Conservation (phyloP, 2,329 filamentous ascomycete species). For the Colletotrichum lini region DNA sequence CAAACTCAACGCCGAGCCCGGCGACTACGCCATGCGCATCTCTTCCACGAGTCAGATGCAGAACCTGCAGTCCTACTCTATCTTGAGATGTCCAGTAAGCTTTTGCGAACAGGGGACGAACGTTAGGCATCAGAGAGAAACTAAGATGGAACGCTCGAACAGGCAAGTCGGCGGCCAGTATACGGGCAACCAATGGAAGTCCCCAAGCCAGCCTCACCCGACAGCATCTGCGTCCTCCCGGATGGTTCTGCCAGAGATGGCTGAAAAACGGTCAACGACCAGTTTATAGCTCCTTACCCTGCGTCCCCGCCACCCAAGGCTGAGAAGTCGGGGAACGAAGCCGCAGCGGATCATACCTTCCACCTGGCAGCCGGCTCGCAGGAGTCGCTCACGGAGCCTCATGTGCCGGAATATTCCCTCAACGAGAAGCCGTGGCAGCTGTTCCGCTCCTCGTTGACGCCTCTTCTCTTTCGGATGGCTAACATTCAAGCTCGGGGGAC, state of each 20-base stretch:
- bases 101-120: background rate
- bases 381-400: conserved; percentile 27
- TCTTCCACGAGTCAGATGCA: conserved; percentile 46
- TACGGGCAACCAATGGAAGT: conserved; percentile 43
- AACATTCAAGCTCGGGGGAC: background rate
- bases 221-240: conserved; percentile 41
- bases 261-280: conserved; percentile 35
- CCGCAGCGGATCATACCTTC: conserved; percentile 28
- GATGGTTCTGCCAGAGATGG: conserved; percentile 34
- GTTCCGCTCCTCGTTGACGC: conserved; percentile 40
- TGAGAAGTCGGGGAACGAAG: conserved; percentile 39
- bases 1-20: conserved; percentile 41
- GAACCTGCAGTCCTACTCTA: conserved; percentile 45
- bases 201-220: conserved; percentile 18
- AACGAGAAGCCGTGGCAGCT: conserved; percentile 40
- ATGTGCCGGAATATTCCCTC: conserved; percentile 26
- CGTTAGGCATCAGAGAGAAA: background rate
- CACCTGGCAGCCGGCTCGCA: conserved; percentile 19
- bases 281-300: conserved; percentile 40
- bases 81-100: conserved; percentile 41
- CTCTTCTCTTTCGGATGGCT: conserved; percentile 41
- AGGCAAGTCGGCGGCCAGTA: conserved; percentile 37
- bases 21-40: conserved; percentile 45
- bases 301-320: conserved; percentile 19
- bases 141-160: background rate